Percentiles rank a stretch among this genome's conserved stretches.
These are phyloP conservation scores for Kokia cookei DNA, from an alignment of 441 rosid species.

Conservation along the genomic window DNA sequence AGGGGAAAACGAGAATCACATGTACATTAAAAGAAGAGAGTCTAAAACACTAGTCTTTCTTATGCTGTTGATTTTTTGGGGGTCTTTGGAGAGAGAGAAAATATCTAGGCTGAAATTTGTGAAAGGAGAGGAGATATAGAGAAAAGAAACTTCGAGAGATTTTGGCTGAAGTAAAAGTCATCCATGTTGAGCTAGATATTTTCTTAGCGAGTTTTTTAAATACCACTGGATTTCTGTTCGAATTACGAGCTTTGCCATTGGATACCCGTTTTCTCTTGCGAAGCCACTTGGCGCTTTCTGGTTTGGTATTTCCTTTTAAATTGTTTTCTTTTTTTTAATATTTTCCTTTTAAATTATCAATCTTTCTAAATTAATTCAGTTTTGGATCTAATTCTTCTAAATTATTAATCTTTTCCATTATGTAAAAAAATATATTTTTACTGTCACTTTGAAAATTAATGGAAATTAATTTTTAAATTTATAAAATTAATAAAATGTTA, in stretches of 20 bases:
- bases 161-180: background rate
- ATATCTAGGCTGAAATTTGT: conserved; percentile 26
- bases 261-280: background rate
- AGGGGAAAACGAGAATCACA: background rate
- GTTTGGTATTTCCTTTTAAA: background rate
- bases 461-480: background rate
- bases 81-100: background rate
- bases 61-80: background rate
- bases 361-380: background rate
- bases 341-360: background rate
- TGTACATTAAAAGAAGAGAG: background rate
- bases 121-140: background rate
- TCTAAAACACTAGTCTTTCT: background rate
- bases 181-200: conserved; percentile 28
- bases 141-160: conserved; percentile 40
- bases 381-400: too few species aligned
- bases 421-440: too few species aligned
- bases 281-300: background rate
- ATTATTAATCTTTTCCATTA: too few species aligned
- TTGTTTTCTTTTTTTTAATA: too few species aligned
- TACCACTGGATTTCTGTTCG: background rate
- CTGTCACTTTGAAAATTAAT: background rate
- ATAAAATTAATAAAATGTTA: too few species aligned
- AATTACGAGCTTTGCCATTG: conserved; percentile 28
- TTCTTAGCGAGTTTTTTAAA: background rate